Conservation (phyloP, 176 grass and related monocot genomes). For the Secale cereale region DNA sequence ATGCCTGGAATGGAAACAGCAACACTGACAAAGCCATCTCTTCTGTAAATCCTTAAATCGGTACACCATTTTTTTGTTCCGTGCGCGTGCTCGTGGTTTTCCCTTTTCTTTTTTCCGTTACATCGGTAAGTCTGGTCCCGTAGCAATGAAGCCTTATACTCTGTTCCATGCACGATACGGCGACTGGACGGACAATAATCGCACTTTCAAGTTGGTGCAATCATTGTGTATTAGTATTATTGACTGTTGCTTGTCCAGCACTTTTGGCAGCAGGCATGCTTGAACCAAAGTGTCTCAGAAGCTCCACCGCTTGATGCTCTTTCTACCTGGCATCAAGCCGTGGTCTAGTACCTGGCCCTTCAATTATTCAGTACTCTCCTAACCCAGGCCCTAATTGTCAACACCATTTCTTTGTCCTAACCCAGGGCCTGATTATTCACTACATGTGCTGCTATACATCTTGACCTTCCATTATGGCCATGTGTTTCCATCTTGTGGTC, state of each 20-base stretch:
- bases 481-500: not conserved
- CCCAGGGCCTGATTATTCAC: too few species aligned
- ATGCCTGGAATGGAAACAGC: conserved; percentile 14
- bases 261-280: not conserved
- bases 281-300: not conserved
- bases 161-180: not conserved
- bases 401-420: too few species aligned
- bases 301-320: not conserved
- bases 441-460: too few species aligned
- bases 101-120: not conserved
- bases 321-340: not conserved
- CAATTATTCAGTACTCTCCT: too few species aligned
- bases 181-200: not conserved
- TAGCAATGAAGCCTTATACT: not conserved
- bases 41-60: conserved; percentile 42
- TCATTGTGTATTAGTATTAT: not conserved
- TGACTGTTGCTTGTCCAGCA: not conserved
- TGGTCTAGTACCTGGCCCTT: not conserved
- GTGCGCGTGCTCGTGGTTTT: not conserved
- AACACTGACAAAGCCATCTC: conserved; percentile 20
- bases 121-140: not conserved
- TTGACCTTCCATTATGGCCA: too few species aligned
- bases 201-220: not conserved
- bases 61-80: conserved; percentile 28
- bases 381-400: too few species aligned